Evolutionary conservation across 2,329 filamentous ascomycete genomes (phyloP), one percentile per base, ranked within the genome.

Genomic region (Hymenoscyphus infarciens): DNA sequence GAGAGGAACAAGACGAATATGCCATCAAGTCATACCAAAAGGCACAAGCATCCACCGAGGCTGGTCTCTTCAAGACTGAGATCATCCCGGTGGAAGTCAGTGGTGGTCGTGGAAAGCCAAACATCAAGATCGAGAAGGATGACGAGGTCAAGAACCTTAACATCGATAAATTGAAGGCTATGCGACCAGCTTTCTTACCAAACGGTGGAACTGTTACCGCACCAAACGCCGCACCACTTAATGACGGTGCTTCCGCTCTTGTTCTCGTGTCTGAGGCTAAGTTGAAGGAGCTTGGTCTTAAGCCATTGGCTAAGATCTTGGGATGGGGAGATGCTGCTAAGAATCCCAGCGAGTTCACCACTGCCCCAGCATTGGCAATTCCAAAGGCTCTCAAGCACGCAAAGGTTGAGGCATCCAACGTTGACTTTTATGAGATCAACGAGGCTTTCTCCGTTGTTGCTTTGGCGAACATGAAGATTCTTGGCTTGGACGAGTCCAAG

Each of bases 401-500:
- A 65, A 90, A 91, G 66, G 80, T 99, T 66, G 84, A 86, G 62
- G 83, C 87, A 70, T 86, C 88, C 67, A 83, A 91, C 64, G 83
- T 99, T 63, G 94, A 98, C 74, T 95, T 87, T 71, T 99, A 95
- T 77, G 95, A 99, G 83, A 97, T 99, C 83, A 99, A 99, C 82
- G 95, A 99, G 83, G 95, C 95, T 52, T 99, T 99, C 83, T 95
- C 91, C 67, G 95, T 97, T 57, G 95, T 99, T 67, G 92, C 95
- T 45, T 84, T 99, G 59, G 93, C 95, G 69, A 99, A 99, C 82
- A 87, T 97, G 80, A 97, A 99, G 85, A 78, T 98, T 61, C 87
- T 99, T 49, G 83, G 82, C 66, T 80, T 99, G 62, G 82, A 82
- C 67, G 84, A 90, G 68, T 90, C 93, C 64, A 96, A 92, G 80